Conservation (phyloP, 2,329 filamentous ascomycete genomes). For the Trichophyton rubrum region DNA sequence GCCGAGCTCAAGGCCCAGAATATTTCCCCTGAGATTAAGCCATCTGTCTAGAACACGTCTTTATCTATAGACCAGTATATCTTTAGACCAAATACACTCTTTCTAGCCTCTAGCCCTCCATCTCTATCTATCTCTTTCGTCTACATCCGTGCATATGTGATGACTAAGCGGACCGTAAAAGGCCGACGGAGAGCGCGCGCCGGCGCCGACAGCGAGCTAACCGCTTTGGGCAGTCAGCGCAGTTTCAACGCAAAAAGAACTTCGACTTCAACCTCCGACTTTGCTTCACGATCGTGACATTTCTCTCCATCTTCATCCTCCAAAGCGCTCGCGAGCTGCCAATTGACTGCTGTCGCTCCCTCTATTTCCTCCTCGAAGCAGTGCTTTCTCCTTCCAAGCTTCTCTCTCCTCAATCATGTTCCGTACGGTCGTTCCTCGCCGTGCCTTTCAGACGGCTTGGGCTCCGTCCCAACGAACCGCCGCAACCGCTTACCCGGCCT, state of each 20-base stretch:
- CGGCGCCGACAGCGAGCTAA: conserved; percentile 2
- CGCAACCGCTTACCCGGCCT: conserved; percentile 26
- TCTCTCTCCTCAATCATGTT: conserved; percentile 35
- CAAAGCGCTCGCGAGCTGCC: conserved; percentile 8
- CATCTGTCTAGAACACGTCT: conserved; percentile 21
- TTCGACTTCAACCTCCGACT: conserved; percentile 1
- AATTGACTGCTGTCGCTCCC: not conserved
- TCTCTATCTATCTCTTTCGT: not conserved
- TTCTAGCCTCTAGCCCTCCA: too few relatives aligned
- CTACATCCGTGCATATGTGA: not conserved
- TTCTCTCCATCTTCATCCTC: conserved; percentile 15
- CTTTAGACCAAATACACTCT: not conserved
- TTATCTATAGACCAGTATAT: not conserved
- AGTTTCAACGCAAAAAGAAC: conserved; percentile 9
- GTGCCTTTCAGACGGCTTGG: conserved; percentile 34
- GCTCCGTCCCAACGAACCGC: conserved; percentile 25
- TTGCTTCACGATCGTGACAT: conserved; percentile 12
- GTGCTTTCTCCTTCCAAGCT: conserved; percentile 15
- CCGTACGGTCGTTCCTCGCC: conserved; percentile 40
- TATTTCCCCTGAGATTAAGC: too few relatives aligned
- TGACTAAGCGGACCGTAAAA: conserved; percentile 7
- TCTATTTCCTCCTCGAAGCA: conserved; percentile 15
- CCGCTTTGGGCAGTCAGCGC: conserved; percentile 5
- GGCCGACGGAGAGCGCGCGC: conserved; percentile 9
- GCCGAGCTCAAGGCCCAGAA: conserved; percentile 49